Conservation (phyloP, 2,329 filamentous ascomycete species). For the Aspergillus piperis region DNA sequence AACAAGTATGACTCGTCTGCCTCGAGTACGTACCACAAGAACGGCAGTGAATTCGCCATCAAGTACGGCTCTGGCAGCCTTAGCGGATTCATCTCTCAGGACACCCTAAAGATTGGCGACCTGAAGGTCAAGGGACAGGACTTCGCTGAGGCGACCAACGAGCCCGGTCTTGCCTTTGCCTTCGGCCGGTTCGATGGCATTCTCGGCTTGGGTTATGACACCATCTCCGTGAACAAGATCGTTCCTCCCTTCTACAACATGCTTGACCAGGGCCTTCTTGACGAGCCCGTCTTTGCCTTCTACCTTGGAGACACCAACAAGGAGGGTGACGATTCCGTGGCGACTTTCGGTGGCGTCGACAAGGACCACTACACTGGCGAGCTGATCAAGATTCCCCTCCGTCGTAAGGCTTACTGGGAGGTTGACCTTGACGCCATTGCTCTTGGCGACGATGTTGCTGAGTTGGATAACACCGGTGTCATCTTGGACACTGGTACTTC, state of each 20-base stretch:
- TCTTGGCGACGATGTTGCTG: constrained; percentile 80
- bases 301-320: constrained; percentile 79
- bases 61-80: constrained; percentile 93
- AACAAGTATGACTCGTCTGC: constrained; percentile 89
- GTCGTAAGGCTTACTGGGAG: constrained; percentile 99
- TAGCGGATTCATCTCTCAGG: constrained; percentile 89
- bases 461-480: constrained; percentile 91
- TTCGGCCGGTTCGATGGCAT: constrained; percentile 98
- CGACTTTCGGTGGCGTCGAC: constrained; percentile 85
- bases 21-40: constrained; percentile 90
- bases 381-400: constrained; percentile 88
- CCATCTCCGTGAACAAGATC: constrained; percentile 95
- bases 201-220: constrained; percentile 89
- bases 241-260: constrained; percentile 96
- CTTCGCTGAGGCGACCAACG: constrained; percentile 93
- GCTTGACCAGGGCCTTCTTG: constrained; percentile 83
- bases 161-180: constrained; percentile 95
- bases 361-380: constrained; percentile 80
- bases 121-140: constrained; percentile 84
- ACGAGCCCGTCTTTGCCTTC: constrained; percentile 93
- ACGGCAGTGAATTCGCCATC: constrained; percentile 90
- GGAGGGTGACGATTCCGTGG: constrained; percentile 76
- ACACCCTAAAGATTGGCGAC: constrained; percentile 84
- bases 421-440: constrained; percentile 91
- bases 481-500: constrained; percentile 99